A percentile compares a stretch with the other conserved stretches of the same genome.
These are phyloP conservation scores for Crithidia mellificae DNA, from an alignment of 208 protist species.

Conservation along the genomic window DNA sequence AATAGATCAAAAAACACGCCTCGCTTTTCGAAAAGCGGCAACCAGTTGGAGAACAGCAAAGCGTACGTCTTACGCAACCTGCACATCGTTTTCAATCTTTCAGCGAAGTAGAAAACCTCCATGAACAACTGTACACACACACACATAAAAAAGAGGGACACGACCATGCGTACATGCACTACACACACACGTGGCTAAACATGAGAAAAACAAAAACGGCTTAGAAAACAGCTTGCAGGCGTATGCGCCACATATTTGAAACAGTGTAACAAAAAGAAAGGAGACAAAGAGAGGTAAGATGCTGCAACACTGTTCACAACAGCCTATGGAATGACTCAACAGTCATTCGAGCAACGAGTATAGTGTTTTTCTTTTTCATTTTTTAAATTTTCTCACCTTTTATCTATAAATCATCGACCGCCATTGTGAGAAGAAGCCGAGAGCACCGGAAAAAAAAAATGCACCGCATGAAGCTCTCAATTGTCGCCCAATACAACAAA, in stretches of 20 bases:
- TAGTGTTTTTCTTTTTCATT: too few species aligned
- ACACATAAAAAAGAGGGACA: too few species aligned
- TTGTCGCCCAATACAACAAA: too few species aligned
- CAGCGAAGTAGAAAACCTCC: background rate
- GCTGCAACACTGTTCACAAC: background rate
- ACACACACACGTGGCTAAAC: background rate
- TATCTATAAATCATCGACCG: too few species aligned
- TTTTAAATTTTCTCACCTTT: too few species aligned
- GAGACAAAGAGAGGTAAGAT: background rate
- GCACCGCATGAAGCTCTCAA: too few species aligned
- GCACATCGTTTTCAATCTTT: background rate
- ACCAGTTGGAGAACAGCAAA: background rate
- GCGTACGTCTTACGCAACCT: constrained; percentile 2
- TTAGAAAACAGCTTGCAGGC: constrained; percentile 1
- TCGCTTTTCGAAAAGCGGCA: background rate
- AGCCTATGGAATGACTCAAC: too few species aligned
- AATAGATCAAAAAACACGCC: background rate
- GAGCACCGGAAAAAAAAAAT: too few species aligned
- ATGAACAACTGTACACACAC: background rate
- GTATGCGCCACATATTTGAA: background rate
- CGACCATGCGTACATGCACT: too few species aligned
- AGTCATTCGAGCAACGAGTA: too few species aligned
- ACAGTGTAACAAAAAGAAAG: background rate
- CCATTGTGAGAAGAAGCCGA: too few species aligned
- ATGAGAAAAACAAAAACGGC: background rate